Base-by-base conservation (phyloP, 495 filamentous ascomycete genomes). In the Aeminium ludgeri region DNA sequence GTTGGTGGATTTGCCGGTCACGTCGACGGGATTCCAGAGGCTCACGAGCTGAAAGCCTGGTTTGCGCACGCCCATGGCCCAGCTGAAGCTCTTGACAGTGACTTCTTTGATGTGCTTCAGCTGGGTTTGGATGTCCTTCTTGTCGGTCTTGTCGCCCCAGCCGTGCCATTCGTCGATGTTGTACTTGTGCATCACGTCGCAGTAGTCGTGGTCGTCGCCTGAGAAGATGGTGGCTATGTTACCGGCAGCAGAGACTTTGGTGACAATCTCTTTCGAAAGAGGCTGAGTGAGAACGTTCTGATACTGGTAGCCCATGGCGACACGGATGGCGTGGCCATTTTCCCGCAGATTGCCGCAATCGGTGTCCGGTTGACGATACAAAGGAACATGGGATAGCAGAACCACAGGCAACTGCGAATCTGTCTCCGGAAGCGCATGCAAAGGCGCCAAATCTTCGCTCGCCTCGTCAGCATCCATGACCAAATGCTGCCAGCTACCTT, bases 171-270 rank as follows among this genome's bases (percentile, higher is more conserved):
- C 2, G 25, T 30, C 17, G 34, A 44, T 17, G 43, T 55, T 80
- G 35, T 76, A 68, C 10, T 65, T 66, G 55, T 99, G 91, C 1
- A 70, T 60, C 18, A 96, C 59, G 41, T 94, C 86, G 60, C 91
- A 99, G 61, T 96, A 93, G 59, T 99, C 91, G 59, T 99, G 91
- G 58, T 99, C 91, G 51, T 99, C 91, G 1, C 91, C 91, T 1
- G 85, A 92, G 55, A 95, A 96, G 30, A 83, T 77, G 38, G 86
- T 76, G 6, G 66, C 59, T 13, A 93, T 74, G 35, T 84, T 75
- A 15, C 84, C 82, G 1, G 44, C 44, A 15, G 38, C 34, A 6
- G 48, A 46, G 20, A 84, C 66, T 36, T 73, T 76, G 16, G 76
- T 67, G 19, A 92, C 59, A 11, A 95, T 54, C 25, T 74, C 70